Conservation (phyloP, 371 early-diverging fungal genomes). For the Lichtheimia ramosa region DNA sequence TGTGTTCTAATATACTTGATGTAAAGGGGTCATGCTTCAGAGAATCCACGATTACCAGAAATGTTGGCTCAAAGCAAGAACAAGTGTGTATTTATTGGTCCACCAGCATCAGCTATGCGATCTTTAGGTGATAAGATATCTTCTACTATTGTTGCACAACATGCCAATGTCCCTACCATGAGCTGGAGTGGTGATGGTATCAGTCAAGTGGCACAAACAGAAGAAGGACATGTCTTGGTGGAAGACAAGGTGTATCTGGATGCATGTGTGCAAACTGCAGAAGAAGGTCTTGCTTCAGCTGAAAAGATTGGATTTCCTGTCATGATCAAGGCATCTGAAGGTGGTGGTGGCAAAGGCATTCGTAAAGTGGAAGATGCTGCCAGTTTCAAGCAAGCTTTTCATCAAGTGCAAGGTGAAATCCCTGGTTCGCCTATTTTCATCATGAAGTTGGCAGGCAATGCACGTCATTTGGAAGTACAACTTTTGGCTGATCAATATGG, state of each 20-base stretch:
- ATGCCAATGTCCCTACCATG: conserved; percentile 94
- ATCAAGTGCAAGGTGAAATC: conserved; percentile 91
- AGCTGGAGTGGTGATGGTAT: conserved; percentile 94
- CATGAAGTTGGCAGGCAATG: conserved; percentile 94
- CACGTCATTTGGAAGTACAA: conserved; percentile 98
- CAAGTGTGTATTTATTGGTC: conserved; percentile 95
- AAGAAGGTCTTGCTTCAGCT: conserved; percentile 80
- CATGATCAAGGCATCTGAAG: conserved; percentile 99
- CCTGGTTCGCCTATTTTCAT: conserved; percentile 96
- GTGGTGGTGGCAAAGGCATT: conserved; percentile 99
- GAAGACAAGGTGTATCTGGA: conserved; percentile 76
- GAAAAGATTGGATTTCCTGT: conserved; percentile 93
- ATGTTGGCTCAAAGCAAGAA: conserved; percentile 77
- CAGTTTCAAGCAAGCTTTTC: conserved; percentile 78
- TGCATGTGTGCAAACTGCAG: conserved; percentile 78
- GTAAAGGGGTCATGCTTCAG: conserved; percentile 99
- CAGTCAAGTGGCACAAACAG: conserved; percentile 60
- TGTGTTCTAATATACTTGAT: background rate
- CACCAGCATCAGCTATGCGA: conserved; percentile 97
- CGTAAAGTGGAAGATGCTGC: conserved; percentile 80
- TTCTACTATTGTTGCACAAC: conserved; percentile 97
- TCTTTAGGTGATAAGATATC: conserved; percentile 98
- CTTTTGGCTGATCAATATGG: conserved; percentile 96
- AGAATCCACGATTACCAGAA: conserved; percentile 96
- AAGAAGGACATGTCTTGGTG: conserved; percentile 77